Conservation (phyloP, 169 alveolate genomes). For the Pseudocohnilembus persalinus region DNA sequence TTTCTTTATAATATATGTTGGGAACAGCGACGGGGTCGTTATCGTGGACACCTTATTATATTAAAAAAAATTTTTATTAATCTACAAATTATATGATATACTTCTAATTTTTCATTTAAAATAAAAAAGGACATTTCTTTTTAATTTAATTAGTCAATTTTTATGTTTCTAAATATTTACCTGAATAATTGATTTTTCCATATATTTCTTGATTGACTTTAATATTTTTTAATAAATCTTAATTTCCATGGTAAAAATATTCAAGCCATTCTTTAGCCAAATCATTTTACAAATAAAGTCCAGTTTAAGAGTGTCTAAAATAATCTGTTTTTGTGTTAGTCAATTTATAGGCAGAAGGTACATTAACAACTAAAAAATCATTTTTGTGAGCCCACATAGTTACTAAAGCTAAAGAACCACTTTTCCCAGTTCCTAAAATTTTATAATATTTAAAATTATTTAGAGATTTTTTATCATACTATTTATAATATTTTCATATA, state of each 20-base stretch:
- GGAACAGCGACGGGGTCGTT: conserved; percentile 68
- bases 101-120: no score
- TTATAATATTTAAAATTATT: no score
- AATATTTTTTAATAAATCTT: conserved; percentile 29
- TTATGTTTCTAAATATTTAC: no score
- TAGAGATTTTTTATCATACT: no score
- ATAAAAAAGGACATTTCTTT: no score
- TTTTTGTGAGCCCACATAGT: conserved; percentile 70
- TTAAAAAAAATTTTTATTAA: no score
- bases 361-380: conserved; percentile 54
- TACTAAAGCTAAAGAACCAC: conserved; percentile 41
- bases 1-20: conserved; percentile 50
- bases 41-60: conserved; percentile 31
- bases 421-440: conserved; percentile 23
- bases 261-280: conserved; percentile 52
- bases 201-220: conserved; percentile 48
- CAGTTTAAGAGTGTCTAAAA: conserved; percentile 50
- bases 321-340: conserved; percentile 26
- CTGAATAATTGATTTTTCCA: conserved; percentile 61
- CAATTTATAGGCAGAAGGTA: conserved; percentile 55
- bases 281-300: conserved; percentile 52
- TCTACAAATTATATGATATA: no score
- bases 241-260: conserved; percentile 48
- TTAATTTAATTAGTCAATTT: no score
- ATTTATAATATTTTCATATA: no score